Evolutionary conservation across 2,329 filamentous ascomycete species (phyloP).

Genomic region (Pseudopithomyces maydicus): DNA sequence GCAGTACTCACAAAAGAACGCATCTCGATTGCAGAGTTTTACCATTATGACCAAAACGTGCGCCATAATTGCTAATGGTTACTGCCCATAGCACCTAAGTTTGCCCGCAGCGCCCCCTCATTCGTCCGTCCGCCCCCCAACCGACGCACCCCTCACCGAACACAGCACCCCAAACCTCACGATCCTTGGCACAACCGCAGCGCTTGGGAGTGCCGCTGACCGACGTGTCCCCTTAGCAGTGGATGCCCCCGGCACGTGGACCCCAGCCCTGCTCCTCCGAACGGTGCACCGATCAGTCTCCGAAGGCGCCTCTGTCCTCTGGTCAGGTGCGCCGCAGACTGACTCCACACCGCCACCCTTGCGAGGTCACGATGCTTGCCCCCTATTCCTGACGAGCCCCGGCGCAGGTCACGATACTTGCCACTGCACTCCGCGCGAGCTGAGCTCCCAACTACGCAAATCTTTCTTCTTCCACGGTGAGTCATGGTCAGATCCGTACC

Average conservation of each 20-base stretch:
- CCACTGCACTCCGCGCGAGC: not conserved
- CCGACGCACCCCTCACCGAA: not conserved
- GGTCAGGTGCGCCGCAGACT: constrained; percentile 20
- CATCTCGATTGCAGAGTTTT: constrained; percentile 28
- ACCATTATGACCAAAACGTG: constrained; percentile 7
- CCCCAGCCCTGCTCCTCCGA: not conserved
- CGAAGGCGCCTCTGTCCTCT: constrained; percentile 11
- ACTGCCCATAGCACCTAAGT: constrained; percentile 10
- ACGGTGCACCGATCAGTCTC: constrained; percentile 5
- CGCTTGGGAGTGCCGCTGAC: constrained; percentile 13
- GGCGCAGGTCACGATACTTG: not conserved
- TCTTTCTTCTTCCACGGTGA: not conserved
- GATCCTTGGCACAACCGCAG: constrained; percentile 31
- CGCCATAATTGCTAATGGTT: constrained; percentile 17
- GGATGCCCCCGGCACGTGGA: constrained; percentile 34
- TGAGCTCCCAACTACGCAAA: not conserved
- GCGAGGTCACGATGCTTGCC: constrained; percentile 28
- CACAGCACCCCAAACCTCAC: constrained; percentile 23
- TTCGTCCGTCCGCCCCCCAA: constrained; percentile 6
- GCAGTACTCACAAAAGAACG: constrained; percentile 18
- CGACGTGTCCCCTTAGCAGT: constrained; percentile 34
- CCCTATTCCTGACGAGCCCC: constrained; percentile 5
- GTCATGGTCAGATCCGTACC: not conserved
- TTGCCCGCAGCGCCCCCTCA: not conserved
- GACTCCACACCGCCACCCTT: constrained; percentile 26